phyloP scores from a whole-genome alignment of 1,284 basidiomycete species.

The Heterobasidion irregulare region DNA sequence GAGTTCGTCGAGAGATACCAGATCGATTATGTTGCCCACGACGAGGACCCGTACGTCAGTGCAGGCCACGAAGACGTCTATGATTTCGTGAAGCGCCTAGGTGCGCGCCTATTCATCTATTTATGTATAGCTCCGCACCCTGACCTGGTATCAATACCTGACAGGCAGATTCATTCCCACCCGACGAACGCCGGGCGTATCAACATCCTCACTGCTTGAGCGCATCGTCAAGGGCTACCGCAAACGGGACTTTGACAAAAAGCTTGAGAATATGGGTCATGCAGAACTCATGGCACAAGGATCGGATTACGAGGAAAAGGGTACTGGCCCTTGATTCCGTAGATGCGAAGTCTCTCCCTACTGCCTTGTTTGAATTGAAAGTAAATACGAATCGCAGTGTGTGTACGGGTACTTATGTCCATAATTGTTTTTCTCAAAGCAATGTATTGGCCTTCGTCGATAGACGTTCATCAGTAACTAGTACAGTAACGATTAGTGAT shows the following conservation, averaged over 20 bases:
- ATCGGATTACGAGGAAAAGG: conserved; percentile 24
- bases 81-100: conserved; percentile 71
- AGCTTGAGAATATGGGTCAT: conserved; percentile 81
- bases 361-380: background rate
- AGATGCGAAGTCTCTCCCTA: background rate
- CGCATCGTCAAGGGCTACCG: conserved; percentile 83
- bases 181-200: conserved; percentile 88
- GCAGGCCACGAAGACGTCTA: conserved; percentile 84
- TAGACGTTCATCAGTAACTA: background rate
- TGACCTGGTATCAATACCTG: background rate
- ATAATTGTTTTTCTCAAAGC: background rate
- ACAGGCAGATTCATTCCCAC: conserved; percentile 93
- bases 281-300: conserved; percentile 48
- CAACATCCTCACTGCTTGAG: conserved; percentile 88
- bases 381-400: background rate
- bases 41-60: conserved; percentile 79
- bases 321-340: background rate
- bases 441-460: background rate
- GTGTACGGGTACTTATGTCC: background rate
- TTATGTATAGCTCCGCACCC: background rate
- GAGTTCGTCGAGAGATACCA: conserved; percentile 77
- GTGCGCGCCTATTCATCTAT: conserved; percentile 28
- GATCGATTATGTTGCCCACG: conserved; percentile 97
- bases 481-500: no score
- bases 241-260: conserved; percentile 80